These are phyloP conservation scores for Massarina eburnea DNA, from an alignment of 2,329 filamentous ascomycete species.

Conservation along the genomic window DNA sequence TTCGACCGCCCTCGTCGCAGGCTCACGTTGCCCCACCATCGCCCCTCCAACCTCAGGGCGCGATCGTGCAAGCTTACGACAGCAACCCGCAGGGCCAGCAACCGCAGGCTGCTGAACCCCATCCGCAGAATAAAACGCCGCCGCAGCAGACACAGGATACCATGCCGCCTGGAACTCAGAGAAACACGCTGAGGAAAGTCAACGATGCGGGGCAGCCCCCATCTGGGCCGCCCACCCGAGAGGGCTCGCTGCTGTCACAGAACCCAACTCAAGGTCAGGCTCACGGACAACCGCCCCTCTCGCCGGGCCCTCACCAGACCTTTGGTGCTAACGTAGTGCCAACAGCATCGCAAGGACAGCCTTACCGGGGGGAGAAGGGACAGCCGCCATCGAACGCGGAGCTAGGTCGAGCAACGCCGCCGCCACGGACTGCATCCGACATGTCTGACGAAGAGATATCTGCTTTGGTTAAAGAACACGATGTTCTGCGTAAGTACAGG, in stretches of 20 bases:
- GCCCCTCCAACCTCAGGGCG: slow-evolving; percentile 37
- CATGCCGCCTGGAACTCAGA: slow-evolving; percentile 31
- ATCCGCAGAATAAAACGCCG: slow-evolving; percentile 29
- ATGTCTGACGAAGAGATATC: slow-evolving; percentile 52
- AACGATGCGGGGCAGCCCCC: slow-evolving; percentile 32
- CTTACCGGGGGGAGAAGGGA: slow-evolving; percentile 43
- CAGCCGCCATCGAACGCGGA: slow-evolving; percentile 34
- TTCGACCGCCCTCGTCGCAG: slow-evolving; percentile 38
- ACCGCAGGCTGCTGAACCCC: slow-evolving; percentile 25
- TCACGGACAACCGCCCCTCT: slow-evolving; percentile 37
- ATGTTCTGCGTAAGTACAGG: slow-evolving; percentile 49
- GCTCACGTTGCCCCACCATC: slow-evolving; percentile 39
- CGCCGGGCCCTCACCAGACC: slow-evolving; percentile 41
- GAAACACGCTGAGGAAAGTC: slow-evolving; percentile 40
- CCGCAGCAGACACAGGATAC: slow-evolving; percentile 35
- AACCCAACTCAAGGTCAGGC: slow-evolving; percentile 40
- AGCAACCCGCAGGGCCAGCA: slow-evolving; percentile 30
- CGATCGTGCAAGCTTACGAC: slow-evolving; percentile 37
- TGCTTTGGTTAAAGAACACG: slow-evolving; percentile 53
- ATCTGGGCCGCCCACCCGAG: slow-evolving; percentile 34
- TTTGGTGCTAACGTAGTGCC: slow-evolving; percentile 51
- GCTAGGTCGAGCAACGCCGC: slow-evolving; percentile 48
- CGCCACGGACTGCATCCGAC: slow-evolving; percentile 46
- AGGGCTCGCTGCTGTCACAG: slow-evolving; percentile 39
- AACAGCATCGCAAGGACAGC: slow-evolving; percentile 47